Percentiles rank a stretch among this genome's conserved stretches.
phyloP scores from a whole-genome alignment of 1,284 basidiomycete genomes.

The Athelia sp. region DNA sequence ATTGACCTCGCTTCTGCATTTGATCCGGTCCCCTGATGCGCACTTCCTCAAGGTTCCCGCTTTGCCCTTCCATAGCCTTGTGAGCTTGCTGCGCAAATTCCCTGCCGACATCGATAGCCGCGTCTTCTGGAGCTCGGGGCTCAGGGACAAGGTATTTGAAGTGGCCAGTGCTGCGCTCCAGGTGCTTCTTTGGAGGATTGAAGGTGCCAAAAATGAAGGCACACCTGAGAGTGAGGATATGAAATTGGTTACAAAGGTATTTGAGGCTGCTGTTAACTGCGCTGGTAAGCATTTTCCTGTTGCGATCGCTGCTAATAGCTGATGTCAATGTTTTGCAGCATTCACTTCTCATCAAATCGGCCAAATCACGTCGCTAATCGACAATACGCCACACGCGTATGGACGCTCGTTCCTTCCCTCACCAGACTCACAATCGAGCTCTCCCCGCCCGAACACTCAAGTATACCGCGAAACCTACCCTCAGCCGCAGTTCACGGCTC shows the following conservation, averaged over 20 bases:
- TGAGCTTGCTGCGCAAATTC: constrained; percentile 70
- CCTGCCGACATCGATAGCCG: constrained; percentile 66
- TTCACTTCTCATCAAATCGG: constrained; percentile 20
- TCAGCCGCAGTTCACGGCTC: constrained; percentile 55
- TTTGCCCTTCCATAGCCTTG: constrained; percentile 70
- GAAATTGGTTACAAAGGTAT: background rate
- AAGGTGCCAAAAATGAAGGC: background rate
- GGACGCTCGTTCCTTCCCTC: constrained; percentile 8
- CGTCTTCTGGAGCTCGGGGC: constrained; percentile 58
- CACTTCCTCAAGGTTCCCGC: constrained; percentile 80
- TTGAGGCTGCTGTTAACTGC: constrained; percentile 1
- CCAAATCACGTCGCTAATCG: background rate
- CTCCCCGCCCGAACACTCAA: constrained; percentile 24
- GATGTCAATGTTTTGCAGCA: constrained; percentile 19
- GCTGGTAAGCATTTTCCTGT: constrained; percentile 2
- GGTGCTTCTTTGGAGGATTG: constrained; percentile 6
- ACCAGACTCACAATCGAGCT: constrained; percentile 10
- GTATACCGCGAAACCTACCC: background rate
- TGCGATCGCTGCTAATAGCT: constrained; percentile 15
- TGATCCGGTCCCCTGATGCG: constrained; percentile 73
- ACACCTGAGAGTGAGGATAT: background rate
- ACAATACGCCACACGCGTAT: constrained; percentile 11
- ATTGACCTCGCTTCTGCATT: constrained; percentile 54
- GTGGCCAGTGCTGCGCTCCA: constrained; percentile 18
- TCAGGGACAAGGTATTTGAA: constrained; percentile 59